Percentiles rank a stretch among this genome's conserved stretches.
Evolutionary conservation across 495 filamentous ascomycete species (phyloP).

Genomic region (Xylaria scruposa): DNA sequence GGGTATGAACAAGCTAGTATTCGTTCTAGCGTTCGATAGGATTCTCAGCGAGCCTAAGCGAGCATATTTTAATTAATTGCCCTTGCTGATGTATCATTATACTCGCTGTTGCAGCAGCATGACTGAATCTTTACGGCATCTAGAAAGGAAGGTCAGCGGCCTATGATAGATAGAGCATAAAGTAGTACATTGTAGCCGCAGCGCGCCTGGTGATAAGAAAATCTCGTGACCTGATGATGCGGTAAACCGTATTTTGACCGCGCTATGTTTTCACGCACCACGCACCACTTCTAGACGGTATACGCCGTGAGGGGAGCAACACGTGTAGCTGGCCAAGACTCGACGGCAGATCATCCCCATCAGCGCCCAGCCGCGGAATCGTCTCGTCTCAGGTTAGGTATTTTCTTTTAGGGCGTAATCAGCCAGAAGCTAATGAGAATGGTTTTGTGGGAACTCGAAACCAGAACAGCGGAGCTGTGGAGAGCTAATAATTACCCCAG

Average conservation of each 20-base stretch:
- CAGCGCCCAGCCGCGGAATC: constrained; percentile 14
- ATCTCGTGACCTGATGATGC: constrained; percentile 38
- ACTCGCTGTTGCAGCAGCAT: not conserved
- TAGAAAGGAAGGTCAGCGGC: constrained; percentile 47
- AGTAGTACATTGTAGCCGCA: constrained; percentile 41
- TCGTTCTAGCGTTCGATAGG: constrained; percentile 19
- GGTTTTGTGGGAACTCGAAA: constrained; percentile 16
- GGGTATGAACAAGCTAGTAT: constrained; percentile 14
- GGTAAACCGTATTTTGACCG: not conserved
- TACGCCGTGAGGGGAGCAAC: not conserved
- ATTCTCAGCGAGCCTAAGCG: constrained; percentile 13
- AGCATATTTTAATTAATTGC: constrained; percentile 1
- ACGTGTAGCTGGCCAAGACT: constrained; percentile 18
- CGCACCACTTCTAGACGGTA: not conserved
- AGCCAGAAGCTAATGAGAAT: constrained; percentile 2
- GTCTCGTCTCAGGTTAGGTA: constrained; percentile 10
- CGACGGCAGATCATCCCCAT: constrained; percentile 15
- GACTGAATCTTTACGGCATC: constrained; percentile 27
- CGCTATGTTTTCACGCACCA: not conserved
- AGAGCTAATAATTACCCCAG: not conserved
- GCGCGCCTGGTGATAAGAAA: constrained; percentile 37
- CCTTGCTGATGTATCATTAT: constrained; percentile 7
- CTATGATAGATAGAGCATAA: constrained; percentile 36
- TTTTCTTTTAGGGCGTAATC: not conserved
- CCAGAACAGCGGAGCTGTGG: constrained; percentile 2